Conservation (phyloP, 345 rosid species). For the Gossypium turneri region DNA sequence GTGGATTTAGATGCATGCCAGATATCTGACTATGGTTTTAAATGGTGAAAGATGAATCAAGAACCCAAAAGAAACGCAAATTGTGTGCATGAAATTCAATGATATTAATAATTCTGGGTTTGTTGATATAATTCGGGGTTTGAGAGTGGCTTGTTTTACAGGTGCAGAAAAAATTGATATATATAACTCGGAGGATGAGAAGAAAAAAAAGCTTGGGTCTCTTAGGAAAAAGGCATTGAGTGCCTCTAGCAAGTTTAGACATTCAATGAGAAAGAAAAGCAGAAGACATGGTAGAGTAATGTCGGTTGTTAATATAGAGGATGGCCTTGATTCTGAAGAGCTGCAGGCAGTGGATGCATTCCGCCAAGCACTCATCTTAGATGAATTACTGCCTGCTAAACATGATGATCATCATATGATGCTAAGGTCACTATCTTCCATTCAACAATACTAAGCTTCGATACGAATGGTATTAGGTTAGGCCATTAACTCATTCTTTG, state of each 20-base stretch:
- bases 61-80: not conserved
- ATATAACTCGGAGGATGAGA: not conserved
- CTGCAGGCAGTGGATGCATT: not conserved
- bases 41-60: too few species aligned
- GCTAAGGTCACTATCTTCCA: not conserved
- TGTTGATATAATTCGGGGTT: not conserved
- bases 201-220: not conserved
- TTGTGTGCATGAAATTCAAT: not conserved
- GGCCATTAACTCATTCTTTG: not conserved
- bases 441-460: not conserved
- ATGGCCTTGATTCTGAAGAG: not conserved
- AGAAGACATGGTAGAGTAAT: not conserved
- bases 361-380: not conserved
- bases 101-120: not conserved
- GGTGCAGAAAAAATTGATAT: not conserved
- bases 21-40: too few species aligned
- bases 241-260: not conserved
- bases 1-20: too few species aligned
- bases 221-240: not conserved
- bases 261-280: not conserved
- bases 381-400: not conserved
- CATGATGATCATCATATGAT: constrained; percentile 1
- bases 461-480: too few species aligned
- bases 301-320: not conserved
- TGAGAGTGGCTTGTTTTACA: not conserved